These are phyloP conservation scores for Eutrema japonicum DNA, from an alignment of 345 rosid genomes.

Conservation along the genomic window DNA sequence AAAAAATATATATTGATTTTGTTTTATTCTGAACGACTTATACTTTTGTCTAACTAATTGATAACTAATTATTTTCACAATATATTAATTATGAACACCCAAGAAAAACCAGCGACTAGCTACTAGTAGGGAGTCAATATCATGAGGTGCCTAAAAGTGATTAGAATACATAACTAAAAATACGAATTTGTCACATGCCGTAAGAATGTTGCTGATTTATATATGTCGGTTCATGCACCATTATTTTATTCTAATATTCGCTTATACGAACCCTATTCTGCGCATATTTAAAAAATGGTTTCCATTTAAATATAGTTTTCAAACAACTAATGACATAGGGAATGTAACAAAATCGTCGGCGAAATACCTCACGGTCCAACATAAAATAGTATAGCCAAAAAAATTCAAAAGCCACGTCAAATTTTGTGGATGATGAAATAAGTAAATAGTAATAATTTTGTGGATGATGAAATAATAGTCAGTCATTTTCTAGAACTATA, in stretches of 20 bases:
- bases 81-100: constrained; percentile 7
- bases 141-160: constrained; percentile 2
- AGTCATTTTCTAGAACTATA: not conserved
- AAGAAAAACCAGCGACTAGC: constrained; percentile 23
- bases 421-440: constrained; percentile 21
- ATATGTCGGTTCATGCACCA: constrained; percentile 38
- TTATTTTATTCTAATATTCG: constrained; percentile 30
- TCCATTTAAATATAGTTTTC: constrained; percentile 10
- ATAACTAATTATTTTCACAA: not conserved
- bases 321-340: constrained; percentile 2
- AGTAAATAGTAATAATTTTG: constrained; percentile 20
- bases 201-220: constrained; percentile 39
- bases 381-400: not conserved
- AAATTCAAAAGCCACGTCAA: constrained; percentile 10
- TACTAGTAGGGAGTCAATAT: constrained; percentile 29
- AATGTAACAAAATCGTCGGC: constrained; percentile 36
- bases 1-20: constrained; percentile 13
- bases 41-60: constrained; percentile 15
- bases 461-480: not conserved
- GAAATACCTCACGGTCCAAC: constrained; percentile 23
- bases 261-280: constrained; percentile 15
- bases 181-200: constrained; percentile 29
- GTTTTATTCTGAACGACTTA: constrained; percentile 18
- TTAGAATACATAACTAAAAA: not conserved
- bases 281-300: constrained; percentile 4